Evolutionary conservation across 2,329 filamentous ascomycete genomes (phyloP).

Genomic region (Stemphylium lycopersici): DNA sequence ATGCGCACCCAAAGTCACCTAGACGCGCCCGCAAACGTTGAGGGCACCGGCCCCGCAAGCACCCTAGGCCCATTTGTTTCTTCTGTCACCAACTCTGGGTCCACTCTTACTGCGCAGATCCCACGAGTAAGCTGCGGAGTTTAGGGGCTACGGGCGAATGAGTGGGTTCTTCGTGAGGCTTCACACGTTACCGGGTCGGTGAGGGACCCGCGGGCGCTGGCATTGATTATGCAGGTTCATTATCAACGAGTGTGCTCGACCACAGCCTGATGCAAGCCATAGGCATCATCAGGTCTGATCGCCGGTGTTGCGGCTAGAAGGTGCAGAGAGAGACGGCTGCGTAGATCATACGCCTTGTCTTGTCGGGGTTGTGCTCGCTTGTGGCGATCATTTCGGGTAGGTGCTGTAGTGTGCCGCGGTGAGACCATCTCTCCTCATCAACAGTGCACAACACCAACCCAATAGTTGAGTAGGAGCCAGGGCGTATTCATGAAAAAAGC

Average conservation of each 20-base stretch:
- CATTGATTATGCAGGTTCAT: slow-evolving; percentile 7
- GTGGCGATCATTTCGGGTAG: slow-evolving; percentile 5
- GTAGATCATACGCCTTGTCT: background rate
- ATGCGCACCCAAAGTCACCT: slow-evolving; percentile 4
- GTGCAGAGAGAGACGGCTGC: background rate
- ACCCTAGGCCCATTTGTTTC: slow-evolving; percentile 4
- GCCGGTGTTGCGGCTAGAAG: background rate
- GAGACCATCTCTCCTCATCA: slow-evolving; percentile 1
- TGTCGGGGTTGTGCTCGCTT: background rate
- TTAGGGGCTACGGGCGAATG: slow-evolving; percentile 1
- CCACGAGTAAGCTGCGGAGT: background rate
- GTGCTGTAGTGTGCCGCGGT: background rate
- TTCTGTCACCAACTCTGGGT: slow-evolving; percentile 2
- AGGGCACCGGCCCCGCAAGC: slow-evolving; percentile 12
- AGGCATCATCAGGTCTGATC: slow-evolving; percentile 1
- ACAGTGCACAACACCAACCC: background rate
- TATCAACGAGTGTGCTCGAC: background rate
- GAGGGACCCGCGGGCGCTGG: slow-evolving; percentile 3
- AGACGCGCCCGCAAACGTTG: background rate
- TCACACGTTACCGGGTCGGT: slow-evolving; percentile 9
- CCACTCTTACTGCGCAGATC: slow-evolving; percentile 4
- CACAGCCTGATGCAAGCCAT: background rate
- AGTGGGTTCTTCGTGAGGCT: background rate
- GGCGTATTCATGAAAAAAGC: background rate
- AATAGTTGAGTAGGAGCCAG: background rate